A percentile compares a stretch with the other conserved stretches of the same genome.
Conservation (phyloP, 768 basidiomycete species). For the Pisolithus orientalis region DNA sequence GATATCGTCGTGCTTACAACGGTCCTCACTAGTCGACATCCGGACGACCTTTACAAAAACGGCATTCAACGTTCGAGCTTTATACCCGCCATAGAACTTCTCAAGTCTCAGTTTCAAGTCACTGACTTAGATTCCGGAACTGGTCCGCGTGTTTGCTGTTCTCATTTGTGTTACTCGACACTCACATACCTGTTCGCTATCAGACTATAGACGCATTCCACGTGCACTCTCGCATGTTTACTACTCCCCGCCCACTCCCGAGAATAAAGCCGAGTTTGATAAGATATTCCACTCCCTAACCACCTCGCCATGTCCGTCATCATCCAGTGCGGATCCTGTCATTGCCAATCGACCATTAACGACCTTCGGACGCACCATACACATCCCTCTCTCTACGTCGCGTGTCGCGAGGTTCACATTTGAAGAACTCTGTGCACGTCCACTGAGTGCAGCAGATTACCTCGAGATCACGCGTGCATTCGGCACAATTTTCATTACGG, state of each 20-base stretch:
- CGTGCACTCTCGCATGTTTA: slow-evolving; percentile 93
- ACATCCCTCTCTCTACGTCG: slow-evolving; percentile 73
- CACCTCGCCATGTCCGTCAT: slow-evolving; percentile 35
- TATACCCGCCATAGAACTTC: slow-evolving; percentile 87
- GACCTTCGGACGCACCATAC: slow-evolving; percentile 87
- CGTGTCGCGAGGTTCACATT: slow-evolving; percentile 85
- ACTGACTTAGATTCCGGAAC: slow-evolving; percentile 95
- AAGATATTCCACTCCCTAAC: slow-evolving; percentile 81
- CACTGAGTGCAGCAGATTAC: slow-evolving; percentile 93
- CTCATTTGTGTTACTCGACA: neutral
- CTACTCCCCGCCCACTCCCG: slow-evolving; percentile 69
- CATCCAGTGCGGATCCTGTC: slow-evolving; percentile 38
- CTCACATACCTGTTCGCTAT: slow-evolving; percentile 2
- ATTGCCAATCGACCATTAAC: slow-evolving; percentile 57
- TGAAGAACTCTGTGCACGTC: slow-evolving; percentile 77
- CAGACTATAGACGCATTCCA: slow-evolving; percentile 93
- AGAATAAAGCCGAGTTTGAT: slow-evolving; percentile 62
- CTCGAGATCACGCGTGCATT: slow-evolving; percentile 88
- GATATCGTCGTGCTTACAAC: neutral
- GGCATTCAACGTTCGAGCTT: slow-evolving; percentile 96
- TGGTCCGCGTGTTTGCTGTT: slow-evolving; percentile 41
- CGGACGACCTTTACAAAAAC: slow-evolving; percentile 96
- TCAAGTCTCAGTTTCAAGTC: slow-evolving; percentile 82
- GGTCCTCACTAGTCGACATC: slow-evolving; percentile 68
- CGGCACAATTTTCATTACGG: slow-evolving; percentile 78